phyloP scores from a whole-genome alignment of 306 rosid species.

The Prunus armeniaca region DNA sequence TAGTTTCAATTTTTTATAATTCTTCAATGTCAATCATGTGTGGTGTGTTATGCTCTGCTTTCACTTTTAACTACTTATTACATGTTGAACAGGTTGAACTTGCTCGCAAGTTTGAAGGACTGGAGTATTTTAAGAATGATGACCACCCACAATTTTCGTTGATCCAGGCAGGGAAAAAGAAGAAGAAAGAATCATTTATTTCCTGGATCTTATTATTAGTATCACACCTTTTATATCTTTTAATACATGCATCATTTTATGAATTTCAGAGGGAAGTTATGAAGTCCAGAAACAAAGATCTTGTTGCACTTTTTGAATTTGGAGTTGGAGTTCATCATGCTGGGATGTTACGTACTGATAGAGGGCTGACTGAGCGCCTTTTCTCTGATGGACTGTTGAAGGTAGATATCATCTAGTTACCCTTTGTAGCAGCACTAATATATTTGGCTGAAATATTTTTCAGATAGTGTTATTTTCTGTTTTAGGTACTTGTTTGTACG shows the following conservation, averaged over 20 bases:
- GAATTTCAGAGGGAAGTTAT: conserved; percentile 74
- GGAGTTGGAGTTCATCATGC: conserved; percentile 97
- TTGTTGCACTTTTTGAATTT: conserved; percentile 78
- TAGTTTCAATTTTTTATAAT: neutral
- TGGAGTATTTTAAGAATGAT: conserved; percentile 67
- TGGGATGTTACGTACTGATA: conserved; percentile 95
- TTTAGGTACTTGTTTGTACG: conserved; percentile 94
- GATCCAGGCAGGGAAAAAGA: conserved; percentile 49
- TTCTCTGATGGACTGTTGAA: conserved; percentile 88
- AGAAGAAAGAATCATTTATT: neutral
- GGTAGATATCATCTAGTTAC: conserved; percentile 35
- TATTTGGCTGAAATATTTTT: conserved; percentile 8
- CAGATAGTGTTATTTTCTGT: conserved; percentile 21
- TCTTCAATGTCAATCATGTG: neutral
- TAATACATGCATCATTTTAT: conserved; percentile 30
- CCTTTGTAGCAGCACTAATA: neutral
- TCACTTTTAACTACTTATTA: conserved; percentile 24
- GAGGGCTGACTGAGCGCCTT: conserved; percentile 93
- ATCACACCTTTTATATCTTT: conserved; percentile 13
- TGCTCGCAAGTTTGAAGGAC: conserved; percentile 64
- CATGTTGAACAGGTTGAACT: conserved; percentile 68
- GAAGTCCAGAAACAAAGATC: conserved; percentile 93
- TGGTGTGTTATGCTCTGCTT: neutral
- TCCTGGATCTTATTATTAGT: neutral
- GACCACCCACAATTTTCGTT: conserved; percentile 64